Base-by-base conservation (phyloP, 1,284 basidiomycete species). In the Vanrija sp. region DNA sequence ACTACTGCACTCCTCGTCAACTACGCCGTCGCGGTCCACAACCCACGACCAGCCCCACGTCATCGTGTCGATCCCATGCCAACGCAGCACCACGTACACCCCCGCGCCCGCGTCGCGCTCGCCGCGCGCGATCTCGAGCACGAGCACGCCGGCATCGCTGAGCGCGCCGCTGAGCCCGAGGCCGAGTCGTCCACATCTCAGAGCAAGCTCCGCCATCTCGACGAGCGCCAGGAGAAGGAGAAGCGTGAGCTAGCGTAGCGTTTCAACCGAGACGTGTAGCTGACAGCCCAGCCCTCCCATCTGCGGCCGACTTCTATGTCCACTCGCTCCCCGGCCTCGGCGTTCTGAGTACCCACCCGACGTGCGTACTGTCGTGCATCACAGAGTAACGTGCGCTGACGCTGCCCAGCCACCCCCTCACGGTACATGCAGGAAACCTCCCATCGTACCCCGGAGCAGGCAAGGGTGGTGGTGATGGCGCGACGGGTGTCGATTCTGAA, bases 221-320 rank as follows among this genome's bases (percentile, higher is more conserved):
- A 15, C 19, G 42, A 21, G 19, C 42, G 19, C 42, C 38, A 48
- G 38, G 29, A 19, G 16, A 48, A 48, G 34, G 29, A 19, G 16
- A 48, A 48, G 34, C 19, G 46, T 21, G 42, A 21, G 19, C 19
- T 21, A 23, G 2, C 19, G 18, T 21, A 23, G 2, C 19, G 18
- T 12, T 5, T 10, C 42, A 23, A 43, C 21, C 21, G 21, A 23
- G 21, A 2, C 21, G 21, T 1, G 6, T 15, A 38, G 45, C 42
- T 46, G 26, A 54, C 54, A 2, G 34, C 34, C 28, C 55, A 69
- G 69, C 46, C 10, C 61, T 69, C 10, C 69, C 67, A 9, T 64
- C 89, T 8, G 89, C 91, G 14, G 85, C 90, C 2, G 88, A 89
- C 0, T 89, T 92, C 77, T 93, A 88, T 68, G 89, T 94, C 16